Evolutionary conservation across 345 rosid genomes (phyloP).

Genomic region (Nephelium lappaceum): DNA sequence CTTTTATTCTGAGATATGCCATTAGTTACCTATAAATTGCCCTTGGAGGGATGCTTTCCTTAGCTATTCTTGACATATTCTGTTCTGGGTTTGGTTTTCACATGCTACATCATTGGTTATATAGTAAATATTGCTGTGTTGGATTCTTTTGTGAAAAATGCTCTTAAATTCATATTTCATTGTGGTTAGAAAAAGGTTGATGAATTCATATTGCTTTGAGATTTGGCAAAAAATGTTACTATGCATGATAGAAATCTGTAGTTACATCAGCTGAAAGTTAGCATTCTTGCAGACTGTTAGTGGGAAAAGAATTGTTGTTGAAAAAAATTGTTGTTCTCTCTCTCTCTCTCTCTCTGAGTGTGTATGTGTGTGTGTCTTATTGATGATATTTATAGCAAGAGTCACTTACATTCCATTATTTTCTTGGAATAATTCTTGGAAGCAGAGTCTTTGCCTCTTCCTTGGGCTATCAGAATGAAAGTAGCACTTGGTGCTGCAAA

Average conservation of each 20-base stretch:
- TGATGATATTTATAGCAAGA: neutral
- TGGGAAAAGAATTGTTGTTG: too few species aligned
- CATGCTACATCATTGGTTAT: too few species aligned
- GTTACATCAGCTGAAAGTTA: too few species aligned
- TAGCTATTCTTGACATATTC: too few species aligned
- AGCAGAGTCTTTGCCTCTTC: constrained; percentile 49
- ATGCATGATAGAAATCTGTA: too few species aligned
- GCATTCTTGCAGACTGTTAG: too few species aligned
- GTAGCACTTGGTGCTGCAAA: constrained; percentile 44
- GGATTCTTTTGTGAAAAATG: neutral
- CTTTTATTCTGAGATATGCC: neutral
- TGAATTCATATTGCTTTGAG: too few species aligned
- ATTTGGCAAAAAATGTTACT: too few species aligned
- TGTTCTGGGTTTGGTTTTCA: too few species aligned
- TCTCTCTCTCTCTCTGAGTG: neutral
- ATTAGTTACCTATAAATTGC: neutral
- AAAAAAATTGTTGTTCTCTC: neutral
- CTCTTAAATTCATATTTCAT: neutral
- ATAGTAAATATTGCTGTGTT: too few species aligned
- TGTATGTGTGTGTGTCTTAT: neutral
- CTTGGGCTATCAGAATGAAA: constrained; percentile 48
- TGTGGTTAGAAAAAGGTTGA: too few species aligned
- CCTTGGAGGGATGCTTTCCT: too few species aligned
- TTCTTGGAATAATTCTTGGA: neutral
- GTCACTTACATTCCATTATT: constrained; percentile 6